Conservation (phyloP, 2,329 filamentous ascomycete genomes). For the Shiraia bambusicola region DNA sequence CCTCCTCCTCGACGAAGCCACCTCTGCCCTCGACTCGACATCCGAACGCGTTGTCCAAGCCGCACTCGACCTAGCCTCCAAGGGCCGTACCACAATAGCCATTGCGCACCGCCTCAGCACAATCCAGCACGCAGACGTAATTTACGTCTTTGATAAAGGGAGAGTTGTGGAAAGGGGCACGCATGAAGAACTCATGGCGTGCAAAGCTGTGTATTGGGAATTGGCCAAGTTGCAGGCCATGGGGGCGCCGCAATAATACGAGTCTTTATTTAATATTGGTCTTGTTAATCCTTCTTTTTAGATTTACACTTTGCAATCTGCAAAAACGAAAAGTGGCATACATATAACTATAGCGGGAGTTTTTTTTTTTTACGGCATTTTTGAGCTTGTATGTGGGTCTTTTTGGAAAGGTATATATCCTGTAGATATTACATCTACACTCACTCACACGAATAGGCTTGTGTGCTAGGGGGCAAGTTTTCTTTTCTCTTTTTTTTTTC, state of each 20-base stretch:
- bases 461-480: no score
- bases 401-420: no score
- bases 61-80: slow-evolving; percentile 77
- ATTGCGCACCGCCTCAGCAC: slow-evolving; percentile 91
- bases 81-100: slow-evolving; percentile 88
- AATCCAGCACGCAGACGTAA: slow-evolving; percentile 91
- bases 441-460: no score
- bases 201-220: slow-evolving; percentile 46
- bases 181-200: slow-evolving; percentile 60
- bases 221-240: slow-evolving; percentile 40
- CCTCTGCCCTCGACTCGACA: slow-evolving; percentile 41
- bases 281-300: no score
- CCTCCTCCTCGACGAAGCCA: slow-evolving; percentile 52
- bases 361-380: no score
- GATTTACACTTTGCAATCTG: no score
- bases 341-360: no score
- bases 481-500: no score
- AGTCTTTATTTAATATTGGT: no score
- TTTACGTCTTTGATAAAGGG: slow-evolving; percentile 95
- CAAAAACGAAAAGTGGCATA: no score
- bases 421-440: no score
- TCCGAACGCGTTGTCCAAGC: slow-evolving; percentile 76
- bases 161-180: slow-evolving; percentile 81
- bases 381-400: no score
- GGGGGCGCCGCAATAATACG: slow-evolving; percentile 35